Evolutionary conservation across 345 rosid species (phyloP).

Genomic region (Bruguiera gymnorhiza): DNA sequence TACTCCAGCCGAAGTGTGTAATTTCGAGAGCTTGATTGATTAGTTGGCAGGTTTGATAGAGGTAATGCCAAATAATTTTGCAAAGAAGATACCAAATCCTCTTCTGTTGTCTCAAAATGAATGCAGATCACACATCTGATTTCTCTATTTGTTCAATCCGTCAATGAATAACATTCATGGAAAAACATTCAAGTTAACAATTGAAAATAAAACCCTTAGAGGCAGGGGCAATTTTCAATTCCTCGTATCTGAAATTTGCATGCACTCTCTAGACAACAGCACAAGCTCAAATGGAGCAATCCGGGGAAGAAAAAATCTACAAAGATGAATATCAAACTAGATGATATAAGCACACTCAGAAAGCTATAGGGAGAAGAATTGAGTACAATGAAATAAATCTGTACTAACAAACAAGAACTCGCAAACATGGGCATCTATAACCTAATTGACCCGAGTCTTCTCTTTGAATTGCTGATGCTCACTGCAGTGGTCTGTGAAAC

Average conservation of each 20-base stretch:
- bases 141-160: not conserved
- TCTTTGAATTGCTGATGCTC: conserved; percentile 42
- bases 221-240: not conserved
- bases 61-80: not conserved
- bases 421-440: conserved; percentile 22
- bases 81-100: too few relatives aligned
- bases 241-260: not conserved
- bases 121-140: not conserved
- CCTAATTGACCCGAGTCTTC: conserved; percentile 48
- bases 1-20: not conserved
- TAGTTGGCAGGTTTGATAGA: not conserved
- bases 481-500: conserved; percentile 39
- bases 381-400: conserved; percentile 6
- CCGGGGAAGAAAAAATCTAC: not conserved
- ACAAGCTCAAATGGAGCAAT: not conserved
- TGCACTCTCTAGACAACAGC: not conserved
- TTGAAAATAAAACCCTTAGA: not conserved
- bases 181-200: not conserved
- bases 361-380: conserved; percentile 6
- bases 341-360: conserved; percentile 3
- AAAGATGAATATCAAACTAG: conserved; percentile 9
- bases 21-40: not conserved
- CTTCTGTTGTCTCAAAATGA: not conserved
- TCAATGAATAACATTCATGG: not conserved
- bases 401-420: conserved; percentile 22